phyloP scores from a whole-genome alignment of 805 yeast species.

The Isabelozyma rhagii region DNA sequence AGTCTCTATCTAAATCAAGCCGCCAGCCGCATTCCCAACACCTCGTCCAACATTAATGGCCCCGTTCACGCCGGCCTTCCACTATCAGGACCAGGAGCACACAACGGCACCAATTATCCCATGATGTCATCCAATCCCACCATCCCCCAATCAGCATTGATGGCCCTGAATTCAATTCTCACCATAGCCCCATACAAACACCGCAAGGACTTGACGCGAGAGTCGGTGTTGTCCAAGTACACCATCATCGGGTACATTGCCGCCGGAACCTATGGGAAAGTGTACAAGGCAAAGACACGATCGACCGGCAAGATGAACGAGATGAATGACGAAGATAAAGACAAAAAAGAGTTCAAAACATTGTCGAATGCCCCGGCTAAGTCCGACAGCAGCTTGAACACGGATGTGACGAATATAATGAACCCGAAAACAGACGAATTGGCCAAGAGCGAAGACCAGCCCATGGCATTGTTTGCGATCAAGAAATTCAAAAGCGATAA shows the following conservation, averaged over 20 bases:
- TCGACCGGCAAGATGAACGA: conserved; percentile 10
- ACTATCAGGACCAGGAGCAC: background rate
- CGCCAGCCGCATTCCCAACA: background rate
- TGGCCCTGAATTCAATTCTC: conserved; percentile 39
- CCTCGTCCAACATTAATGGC: background rate
- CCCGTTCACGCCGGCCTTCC: background rate
- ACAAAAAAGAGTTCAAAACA: background rate
- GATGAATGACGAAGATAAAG: conserved; percentile 8
- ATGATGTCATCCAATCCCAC: conserved; percentile 5
- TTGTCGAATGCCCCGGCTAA: background rate
- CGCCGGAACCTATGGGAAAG: conserved; percentile 96
- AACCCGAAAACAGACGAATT: conserved; percentile 3
- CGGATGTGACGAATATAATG: background rate
- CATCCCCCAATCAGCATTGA: conserved; percentile 32
- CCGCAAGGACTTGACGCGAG: conserved; percentile 59
- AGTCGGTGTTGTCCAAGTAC: conserved; percentile 78
- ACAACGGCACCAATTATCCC: background rate
- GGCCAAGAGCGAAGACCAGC: conserved; percentile 10
- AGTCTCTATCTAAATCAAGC: background rate
- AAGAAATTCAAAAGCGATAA: conserved; percentile 91
- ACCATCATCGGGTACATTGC: conserved; percentile 94
- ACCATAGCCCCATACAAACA: conserved; percentile 44
- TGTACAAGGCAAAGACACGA: conserved; percentile 76
- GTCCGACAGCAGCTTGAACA: background rate
- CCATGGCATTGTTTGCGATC: conserved; percentile 63